Percentiles rank a stretch among this genome's conserved stretches.
Evolutionary conservation across 192 early-diverging fungal genomes (phyloP).

Genomic region (Coemansia erecta): DNA sequence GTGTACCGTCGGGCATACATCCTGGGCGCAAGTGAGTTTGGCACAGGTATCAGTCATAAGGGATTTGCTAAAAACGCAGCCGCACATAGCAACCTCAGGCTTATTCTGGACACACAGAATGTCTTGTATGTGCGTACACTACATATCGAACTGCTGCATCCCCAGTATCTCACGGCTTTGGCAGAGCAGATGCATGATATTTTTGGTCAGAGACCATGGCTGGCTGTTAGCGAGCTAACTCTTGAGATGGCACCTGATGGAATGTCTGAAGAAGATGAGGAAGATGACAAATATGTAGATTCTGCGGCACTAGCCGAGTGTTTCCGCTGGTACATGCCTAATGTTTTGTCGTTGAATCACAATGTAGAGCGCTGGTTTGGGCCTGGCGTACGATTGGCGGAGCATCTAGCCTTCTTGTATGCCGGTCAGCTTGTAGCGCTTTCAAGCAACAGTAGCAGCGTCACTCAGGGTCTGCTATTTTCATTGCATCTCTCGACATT

Average conservation of each 20-base stretch:
- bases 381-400: not conserved
- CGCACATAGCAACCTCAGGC: not conserved
- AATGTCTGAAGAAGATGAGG: no score
- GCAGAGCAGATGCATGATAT: no score
- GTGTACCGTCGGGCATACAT: not conserved
- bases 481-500: not conserved
- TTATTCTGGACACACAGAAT: not conserved
- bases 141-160: no score
- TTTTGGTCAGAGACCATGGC: no score
- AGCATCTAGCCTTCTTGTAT: not conserved
- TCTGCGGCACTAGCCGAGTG: no score
- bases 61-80: not conserved
- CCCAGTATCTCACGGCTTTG: no score
- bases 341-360: not conserved
- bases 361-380: not conserved
- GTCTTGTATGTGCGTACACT: no score
- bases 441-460: not conserved
- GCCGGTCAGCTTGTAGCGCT: not conserved
- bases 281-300: no score
- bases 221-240: no score
- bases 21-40: not conserved
- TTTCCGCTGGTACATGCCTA: constrained; percentile 1
- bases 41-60: not conserved
- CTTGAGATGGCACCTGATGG: no score
- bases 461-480: not conserved